Percentiles rank a stretch among this genome's conserved stretches.
These are phyloP conservation scores for Trametes hirsuta DNA, from an alignment of 1,284 basidiomycete genomes.

Conservation along the genomic window DNA sequence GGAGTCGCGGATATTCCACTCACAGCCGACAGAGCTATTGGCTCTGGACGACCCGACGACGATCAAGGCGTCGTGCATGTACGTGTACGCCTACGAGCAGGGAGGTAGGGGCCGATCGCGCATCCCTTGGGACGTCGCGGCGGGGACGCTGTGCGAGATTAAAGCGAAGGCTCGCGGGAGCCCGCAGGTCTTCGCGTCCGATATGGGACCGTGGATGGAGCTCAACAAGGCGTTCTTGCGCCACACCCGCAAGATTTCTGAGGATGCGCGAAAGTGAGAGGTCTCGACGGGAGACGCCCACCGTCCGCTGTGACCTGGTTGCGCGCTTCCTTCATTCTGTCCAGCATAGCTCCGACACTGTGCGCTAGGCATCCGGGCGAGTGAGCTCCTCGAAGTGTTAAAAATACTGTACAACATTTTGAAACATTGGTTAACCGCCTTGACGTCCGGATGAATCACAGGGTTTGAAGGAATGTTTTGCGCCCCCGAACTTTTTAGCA, in stretches of 20 bases:
- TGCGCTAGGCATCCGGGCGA: too few relatives aligned
- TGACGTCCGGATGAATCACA: too few relatives aligned
- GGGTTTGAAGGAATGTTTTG: too few relatives aligned
- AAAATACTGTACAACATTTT: too few relatives aligned
- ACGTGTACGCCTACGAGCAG: slow-evolving; percentile 41
- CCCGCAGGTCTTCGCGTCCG: slow-evolving; percentile 16
- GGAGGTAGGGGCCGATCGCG: slow-evolving; percentile 35
- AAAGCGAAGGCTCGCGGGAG: slow-evolving; percentile 41
- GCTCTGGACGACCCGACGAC: slow-evolving; percentile 34
- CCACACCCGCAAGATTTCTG: not conserved
- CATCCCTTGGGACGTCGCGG: slow-evolving; percentile 58
- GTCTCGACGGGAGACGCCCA: too few relatives aligned
- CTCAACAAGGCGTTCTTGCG: slow-evolving; percentile 11
- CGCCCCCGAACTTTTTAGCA: too few relatives aligned
- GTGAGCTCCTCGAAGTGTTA: too few relatives aligned
- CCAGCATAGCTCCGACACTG: too few relatives aligned
- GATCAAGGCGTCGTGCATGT: slow-evolving; percentile 57
- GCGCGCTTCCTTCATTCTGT: too few relatives aligned
- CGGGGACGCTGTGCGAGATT: slow-evolving; percentile 52
- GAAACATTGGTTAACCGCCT: too few relatives aligned
- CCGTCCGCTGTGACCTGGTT: too few relatives aligned
- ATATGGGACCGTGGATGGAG: slow-evolving; percentile 17
- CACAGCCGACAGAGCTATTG: slow-evolving; percentile 22
- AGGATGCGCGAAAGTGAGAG: too few relatives aligned
- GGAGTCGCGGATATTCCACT: slow-evolving; percentile 44